Evolutionary conservation across 139 green algal genomes (phyloP), one percentile per base, ranked within the genome.

Genomic region (Trebouxia sp.): DNA sequence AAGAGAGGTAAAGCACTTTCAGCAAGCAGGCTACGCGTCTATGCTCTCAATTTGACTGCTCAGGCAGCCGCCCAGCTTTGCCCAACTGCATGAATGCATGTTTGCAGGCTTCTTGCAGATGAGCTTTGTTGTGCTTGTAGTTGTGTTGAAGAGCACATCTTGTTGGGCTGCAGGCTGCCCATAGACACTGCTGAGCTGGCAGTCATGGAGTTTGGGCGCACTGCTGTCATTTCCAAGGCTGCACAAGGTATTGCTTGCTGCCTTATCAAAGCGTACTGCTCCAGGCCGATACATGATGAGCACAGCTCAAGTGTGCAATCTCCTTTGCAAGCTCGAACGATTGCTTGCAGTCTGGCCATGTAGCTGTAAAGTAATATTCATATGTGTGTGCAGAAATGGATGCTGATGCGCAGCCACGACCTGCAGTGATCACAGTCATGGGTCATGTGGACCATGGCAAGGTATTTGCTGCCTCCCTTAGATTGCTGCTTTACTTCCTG

Each of bases 361-460:
- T 20, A 30, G 62, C 42, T 17, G n/a, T n/a, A n/a, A n/a, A n/a
- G n/a, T n/a, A n/a, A 42, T 12, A 38, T 78, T 50, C 58, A 11
- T 56, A n/a, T 28, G 39, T 75, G 38, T 35, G 65, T 38, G 65
- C 81, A 85, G 82, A 79, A 1, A 50, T 43, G 9, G 83, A 88
- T 53, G 65, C 75, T 20, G 83, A 86, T 51, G 78, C 83, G 0
- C 26, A 78, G 79, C 89, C 92, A 0, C 84, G 94, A 0, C 90
- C 94, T 37, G 82, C 94, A 6, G 92, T 98, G 5, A 85, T 98
- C n/a, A 96, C 94, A 10, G 90, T 98, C 39, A 95, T 98, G 91
- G 94, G 95, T 0, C 95, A 98, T 80, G 94, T 98, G n/a, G 95
- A 98, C 83, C 95, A 98, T 82, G 95, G 94, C 65, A 98, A 98